Evolutionary conservation across 129 eudicot genomes (phyloP).

Genomic region (Saussurea involucrata): DNA sequence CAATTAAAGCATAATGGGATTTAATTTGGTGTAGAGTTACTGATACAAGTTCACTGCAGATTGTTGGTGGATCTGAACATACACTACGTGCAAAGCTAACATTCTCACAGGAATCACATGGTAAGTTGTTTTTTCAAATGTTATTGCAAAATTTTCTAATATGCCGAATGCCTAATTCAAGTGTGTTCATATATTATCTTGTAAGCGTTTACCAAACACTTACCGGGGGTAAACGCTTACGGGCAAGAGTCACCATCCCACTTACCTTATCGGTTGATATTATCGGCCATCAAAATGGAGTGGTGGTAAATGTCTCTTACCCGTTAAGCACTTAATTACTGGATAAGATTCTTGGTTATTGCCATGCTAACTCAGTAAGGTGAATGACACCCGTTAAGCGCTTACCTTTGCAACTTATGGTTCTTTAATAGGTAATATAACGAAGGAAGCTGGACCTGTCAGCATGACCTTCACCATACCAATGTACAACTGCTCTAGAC

Average conservation of each 20-base stretch:
- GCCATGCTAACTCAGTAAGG: no score
- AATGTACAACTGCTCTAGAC: constrained; percentile 91
- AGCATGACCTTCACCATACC: constrained; percentile 97
- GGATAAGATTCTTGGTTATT: no score
- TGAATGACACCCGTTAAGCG: no score
- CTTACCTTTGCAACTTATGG: not conserved
- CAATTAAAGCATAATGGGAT: not conserved
- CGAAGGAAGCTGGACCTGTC: constrained; percentile 97
- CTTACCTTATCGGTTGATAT: no score
- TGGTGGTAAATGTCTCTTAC: no score
- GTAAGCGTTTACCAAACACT: no score
- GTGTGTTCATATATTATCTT: not conserved
- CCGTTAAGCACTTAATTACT: no score
- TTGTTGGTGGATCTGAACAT: constrained; percentile 97
- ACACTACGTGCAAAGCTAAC: constrained; percentile 90
- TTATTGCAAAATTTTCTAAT: not conserved
- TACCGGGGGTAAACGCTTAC: no score
- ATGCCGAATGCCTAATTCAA: not conserved
- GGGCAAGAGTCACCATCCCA: no score
- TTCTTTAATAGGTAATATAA: constrained; percentile 60
- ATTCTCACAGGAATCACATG: constrained; percentile 88
- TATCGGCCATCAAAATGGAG: no score
- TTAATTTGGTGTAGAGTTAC: constrained; percentile 14
- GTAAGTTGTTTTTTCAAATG: constrained; percentile 34
- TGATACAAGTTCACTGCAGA: constrained; percentile 42